A percentile compares a stretch with the other conserved stretches of the same genome.
phyloP scores from a whole-genome alignment of 495 filamentous ascomycete genomes.

The Neurospora cerealis region DNA sequence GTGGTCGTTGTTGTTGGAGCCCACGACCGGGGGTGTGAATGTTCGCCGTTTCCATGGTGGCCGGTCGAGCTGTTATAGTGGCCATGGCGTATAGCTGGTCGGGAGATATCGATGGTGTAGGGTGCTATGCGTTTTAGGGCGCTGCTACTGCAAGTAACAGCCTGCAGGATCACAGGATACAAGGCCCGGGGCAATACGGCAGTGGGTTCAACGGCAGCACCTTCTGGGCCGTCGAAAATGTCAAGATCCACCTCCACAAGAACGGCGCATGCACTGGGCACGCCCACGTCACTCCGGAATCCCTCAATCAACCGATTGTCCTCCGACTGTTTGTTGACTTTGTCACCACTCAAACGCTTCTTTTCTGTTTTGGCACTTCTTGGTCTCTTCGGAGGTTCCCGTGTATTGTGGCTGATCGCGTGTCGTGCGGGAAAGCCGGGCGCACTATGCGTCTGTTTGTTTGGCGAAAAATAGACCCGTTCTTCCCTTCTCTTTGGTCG shows the following conservation, averaged over 20 bases:
- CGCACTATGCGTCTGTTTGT: neutral
- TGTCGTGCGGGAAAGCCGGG: neutral
- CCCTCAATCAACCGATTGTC: neutral
- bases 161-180: neutral
- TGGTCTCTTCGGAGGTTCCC: neutral
- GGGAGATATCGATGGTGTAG: neutral
- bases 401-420: neutral
- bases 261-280: neutral
- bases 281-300: neutral
- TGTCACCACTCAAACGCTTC: neutral
- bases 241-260: neutral
- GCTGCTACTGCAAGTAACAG: neutral
- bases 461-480: neutral
- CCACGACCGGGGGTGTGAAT: conserved; percentile 5
- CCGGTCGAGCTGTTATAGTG: conserved; percentile 14
- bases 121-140: neutral
- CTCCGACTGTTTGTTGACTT: neutral
- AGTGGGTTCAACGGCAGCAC: neutral
- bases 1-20: conserved; percentile 15
- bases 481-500: neutral
- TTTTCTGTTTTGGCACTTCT: neutral
- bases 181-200: neutral
- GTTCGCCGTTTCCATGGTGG: conserved; percentile 23
- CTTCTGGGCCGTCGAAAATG: neutral
- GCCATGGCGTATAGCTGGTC: neutral